A percentile compares a stretch with the other conserved stretches of the same genome.
Conservation (phyloP, 2,329 filamentous ascomycete genomes). For the Aspergillus jensenii region DNA sequence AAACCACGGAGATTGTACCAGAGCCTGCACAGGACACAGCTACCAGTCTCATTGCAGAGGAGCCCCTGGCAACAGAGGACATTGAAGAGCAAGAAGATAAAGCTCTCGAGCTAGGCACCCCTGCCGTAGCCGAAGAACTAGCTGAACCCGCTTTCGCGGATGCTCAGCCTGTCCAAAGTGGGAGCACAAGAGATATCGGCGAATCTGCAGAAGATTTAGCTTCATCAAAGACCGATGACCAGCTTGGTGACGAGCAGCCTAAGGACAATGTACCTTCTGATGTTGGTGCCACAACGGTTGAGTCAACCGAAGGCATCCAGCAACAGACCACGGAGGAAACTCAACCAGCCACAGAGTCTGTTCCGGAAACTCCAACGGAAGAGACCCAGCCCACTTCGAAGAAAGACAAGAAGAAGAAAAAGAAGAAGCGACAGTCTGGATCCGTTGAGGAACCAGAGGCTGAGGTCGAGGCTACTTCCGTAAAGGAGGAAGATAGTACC, state of each 20-base stretch:
- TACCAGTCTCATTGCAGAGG: background rate
- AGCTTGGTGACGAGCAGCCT: background rate
- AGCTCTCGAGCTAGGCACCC: background rate
- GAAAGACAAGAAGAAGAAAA: conserved; percentile 35
- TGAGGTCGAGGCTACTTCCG: background rate
- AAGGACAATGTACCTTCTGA: background rate
- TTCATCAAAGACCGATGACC: background rate
- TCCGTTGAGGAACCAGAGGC: conserved; percentile 5
- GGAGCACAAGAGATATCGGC: background rate
- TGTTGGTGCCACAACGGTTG: background rate
- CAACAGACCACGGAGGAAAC: background rate
- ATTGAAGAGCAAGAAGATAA: background rate
- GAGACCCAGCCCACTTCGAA: conserved; percentile 10
- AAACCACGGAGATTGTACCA: background rate
- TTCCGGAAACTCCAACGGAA: conserved; percentile 4
- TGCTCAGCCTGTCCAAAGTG: background rate
- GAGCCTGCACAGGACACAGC: background rate
- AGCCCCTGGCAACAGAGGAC: background rate
- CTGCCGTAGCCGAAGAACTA: background rate
- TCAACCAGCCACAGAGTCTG: background rate
- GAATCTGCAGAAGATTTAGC: background rate
- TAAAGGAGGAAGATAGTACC: background rate
- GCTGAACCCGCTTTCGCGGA: background rate
- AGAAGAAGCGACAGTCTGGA: conserved; percentile 24
- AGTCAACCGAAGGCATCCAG: background rate